Evolutionary conservation across 2,329 filamentous ascomycete species (phyloP), one percentile per base, ranked within the genome.

Genomic region (Phialemonium atrogriseum): DNA sequence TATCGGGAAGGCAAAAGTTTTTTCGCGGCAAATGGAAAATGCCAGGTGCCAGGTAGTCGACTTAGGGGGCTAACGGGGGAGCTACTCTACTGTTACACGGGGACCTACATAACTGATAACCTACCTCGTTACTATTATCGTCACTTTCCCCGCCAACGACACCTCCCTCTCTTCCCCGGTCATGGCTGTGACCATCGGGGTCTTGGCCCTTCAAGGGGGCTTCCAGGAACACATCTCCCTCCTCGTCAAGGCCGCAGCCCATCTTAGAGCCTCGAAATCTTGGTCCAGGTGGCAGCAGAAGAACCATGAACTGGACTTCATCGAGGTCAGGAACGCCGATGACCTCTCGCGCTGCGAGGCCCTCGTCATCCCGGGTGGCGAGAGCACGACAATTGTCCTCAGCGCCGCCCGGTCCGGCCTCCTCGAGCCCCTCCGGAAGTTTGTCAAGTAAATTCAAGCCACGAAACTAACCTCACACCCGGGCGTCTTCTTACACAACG

Each of bases 361-460:
- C 16, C 70, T 98, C 25, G 77, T 98, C 50, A 77, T 98, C 27
- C 91, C 91, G 4, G 91, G 91, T 32, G 91, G 91, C 39, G 91
- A 98, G 58, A 94, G 86, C 59, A 96, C 91, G 2, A 81, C 89
- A 4, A 93, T 98, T 45, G 85, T 86, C 9, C 71, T 95, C 18
- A 84, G 95, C 11, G 91, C 91, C 4, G 77, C 77, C 14, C 74
- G 88, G 41, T 86, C 83, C 1, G 79, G 80, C 11, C 62, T 98
- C 21, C 62, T 98, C 34, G 85, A 93, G 46, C 87, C 87, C 4
- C 60, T 98, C 39, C 68, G 86, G 32, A 73, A 88, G 19, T 98
- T 94, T 58, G 88, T 96, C 50, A 94, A 94, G 80, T 89, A 61
- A 52, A 73, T 64, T 28, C 27, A 7, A 19, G 29, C n/a, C n/a